Evolutionary conservation across 495 filamentous ascomycete genomes (phyloP).

Genomic region (Penicillium pulvis): DNA sequence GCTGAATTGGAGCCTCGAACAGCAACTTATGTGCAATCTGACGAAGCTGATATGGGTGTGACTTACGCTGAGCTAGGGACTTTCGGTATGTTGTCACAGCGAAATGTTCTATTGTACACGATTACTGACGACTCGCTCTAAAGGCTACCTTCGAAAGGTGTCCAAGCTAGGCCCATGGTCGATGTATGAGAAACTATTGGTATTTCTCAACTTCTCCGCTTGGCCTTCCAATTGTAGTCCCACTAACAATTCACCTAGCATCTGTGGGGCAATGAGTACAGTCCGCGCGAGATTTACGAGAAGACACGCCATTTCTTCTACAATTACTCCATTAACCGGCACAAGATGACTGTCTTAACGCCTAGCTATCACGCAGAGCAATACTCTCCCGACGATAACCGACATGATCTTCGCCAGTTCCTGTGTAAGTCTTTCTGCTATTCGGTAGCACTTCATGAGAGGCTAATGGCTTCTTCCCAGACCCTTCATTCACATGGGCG

Average conservation of each 20-base stretch:
- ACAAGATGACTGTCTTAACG: constrained; percentile 69
- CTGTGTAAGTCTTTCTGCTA: constrained; percentile 24
- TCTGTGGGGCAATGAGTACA: constrained; percentile 61
- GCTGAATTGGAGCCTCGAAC: constrained; percentile 86
- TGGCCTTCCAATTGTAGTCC: background rate
- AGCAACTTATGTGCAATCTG: constrained; percentile 45
- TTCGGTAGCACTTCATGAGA: background rate
- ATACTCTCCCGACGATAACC: constrained; percentile 67
- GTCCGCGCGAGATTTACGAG: constrained; percentile 49
- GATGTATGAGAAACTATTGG: constrained; percentile 67
- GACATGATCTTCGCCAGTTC: constrained; percentile 70
- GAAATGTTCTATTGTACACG: too few species aligned
- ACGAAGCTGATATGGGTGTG: constrained; percentile 79
- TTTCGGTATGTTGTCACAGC: constrained; percentile 45
- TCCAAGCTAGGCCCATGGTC: constrained; percentile 72
- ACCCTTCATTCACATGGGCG: constrained; percentile 42
- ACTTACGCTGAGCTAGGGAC: constrained; percentile 56
- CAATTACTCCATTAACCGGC: constrained; percentile 58
- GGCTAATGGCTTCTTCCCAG: constrained; percentile 12
- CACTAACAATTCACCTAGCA: constrained; percentile 30
- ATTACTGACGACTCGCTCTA: background rate
- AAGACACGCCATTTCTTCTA: constrained; percentile 74
- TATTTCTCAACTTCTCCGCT: background rate
- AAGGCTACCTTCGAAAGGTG: constrained; percentile 61
- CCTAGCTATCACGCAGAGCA: constrained; percentile 46